phyloP scores from a whole-genome alignment of 441 rosid genomes.

The Eruca vesicaria region DNA sequence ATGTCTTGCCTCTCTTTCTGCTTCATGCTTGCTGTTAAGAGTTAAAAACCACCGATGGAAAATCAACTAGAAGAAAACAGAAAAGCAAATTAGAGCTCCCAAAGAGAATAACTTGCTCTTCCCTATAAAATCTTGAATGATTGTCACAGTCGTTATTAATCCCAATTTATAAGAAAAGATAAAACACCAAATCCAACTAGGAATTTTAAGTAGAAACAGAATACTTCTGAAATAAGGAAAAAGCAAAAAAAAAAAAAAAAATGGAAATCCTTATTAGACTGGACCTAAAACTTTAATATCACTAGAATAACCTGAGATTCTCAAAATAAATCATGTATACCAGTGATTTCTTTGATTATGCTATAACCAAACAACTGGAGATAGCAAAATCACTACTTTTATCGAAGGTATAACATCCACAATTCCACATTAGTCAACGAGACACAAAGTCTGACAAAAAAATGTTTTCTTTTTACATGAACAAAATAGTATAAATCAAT shows the following conservation, averaged over 20 bases:
- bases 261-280: background rate
- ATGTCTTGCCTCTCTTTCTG: conserved; percentile 41
- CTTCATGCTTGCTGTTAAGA: conserved; percentile 18
- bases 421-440: too few species aligned
- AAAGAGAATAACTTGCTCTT: background rate
- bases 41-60: background rate
- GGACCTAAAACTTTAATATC: background rate
- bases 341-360: conserved; percentile 72
- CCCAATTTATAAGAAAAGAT: background rate
- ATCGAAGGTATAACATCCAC: too few species aligned
- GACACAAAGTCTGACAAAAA: too few species aligned
- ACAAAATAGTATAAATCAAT: too few species aligned
- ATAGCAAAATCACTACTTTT: conserved; percentile 10
- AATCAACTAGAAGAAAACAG: background rate
- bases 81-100: background rate
- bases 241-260: background rate
- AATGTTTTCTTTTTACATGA: too few species aligned
- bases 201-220: background rate
- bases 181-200: too few species aligned
- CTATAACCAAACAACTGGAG: conserved; percentile 53
- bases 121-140: background rate
- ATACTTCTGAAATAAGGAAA: background rate
- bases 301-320: background rate
- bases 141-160: background rate
- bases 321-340: background rate